Evolutionary conservation across 2,329 filamentous ascomycete species (phyloP), one percentile per base, ranked within the genome.

Genomic region (Ophiosphaerella korrae): DNA sequence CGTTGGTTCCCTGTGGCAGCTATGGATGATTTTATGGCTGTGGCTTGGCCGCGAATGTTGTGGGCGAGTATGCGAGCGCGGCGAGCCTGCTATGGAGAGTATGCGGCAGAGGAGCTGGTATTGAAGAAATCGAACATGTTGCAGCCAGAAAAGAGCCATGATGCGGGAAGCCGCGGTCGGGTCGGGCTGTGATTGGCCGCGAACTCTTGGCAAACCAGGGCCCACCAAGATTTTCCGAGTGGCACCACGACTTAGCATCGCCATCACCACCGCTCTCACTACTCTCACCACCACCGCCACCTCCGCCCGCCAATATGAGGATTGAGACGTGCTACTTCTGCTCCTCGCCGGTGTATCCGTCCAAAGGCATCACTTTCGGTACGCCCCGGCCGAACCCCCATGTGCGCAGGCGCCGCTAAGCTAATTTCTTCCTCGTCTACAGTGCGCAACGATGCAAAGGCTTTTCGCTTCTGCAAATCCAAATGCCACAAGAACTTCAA

Each of bases 401-500:
- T 8, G 11, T 11, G 12, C 7, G 8, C 13, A 8, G 14, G 36
- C n/a, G 13, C 5, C 11, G 5, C 5, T 2, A 31, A 9, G 7
- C 31, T 46, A 56, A 51, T 55, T 29, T 12, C 23, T 31, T 23
- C 7, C 16, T 9, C 34, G 24, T 11, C 26, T 8, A 29, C 34
- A 63, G 63, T 66, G 47, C 62, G 63, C 57, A 66, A 66, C 74
- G 85, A 88, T 74, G 85, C 84, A 57, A 82, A 83, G 62, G 73
- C 80, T 55, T 88, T 88, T 74, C 79, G 82, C 45, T 89, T 88
- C 76, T 88, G 86, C 78, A 82, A 85, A 47, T 66, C 60, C 32
- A 72, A 72, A 68, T 72, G 69, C 59, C 86, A 88, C 77, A 87
- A 86, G 64, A 80, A 80, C 69, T 96, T 95, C 85, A 94, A 95